phyloP scores from a whole-genome alignment of 768 basidiomycete genomes.

The Termitomyces sp. region DNA sequence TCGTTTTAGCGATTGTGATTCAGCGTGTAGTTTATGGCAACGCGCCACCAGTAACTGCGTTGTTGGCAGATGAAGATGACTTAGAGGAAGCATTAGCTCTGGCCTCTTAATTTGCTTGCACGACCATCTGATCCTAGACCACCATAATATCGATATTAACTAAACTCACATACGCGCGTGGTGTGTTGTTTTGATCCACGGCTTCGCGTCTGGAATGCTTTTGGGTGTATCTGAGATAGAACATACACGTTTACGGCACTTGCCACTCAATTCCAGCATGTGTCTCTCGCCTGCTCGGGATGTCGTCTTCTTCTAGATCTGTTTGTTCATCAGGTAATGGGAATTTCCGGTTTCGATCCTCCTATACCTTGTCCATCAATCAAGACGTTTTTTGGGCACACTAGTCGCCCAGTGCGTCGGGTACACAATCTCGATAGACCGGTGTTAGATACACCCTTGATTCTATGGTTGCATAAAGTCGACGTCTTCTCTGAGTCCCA shows the following conservation, averaged over 20 bases:
- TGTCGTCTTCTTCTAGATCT: not conserved
- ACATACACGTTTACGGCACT: not conserved
- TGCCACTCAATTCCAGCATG: not conserved
- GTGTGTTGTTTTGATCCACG: not conserved
- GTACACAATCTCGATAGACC: not conserved
- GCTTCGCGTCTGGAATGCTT: not conserved
- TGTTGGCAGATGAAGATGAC: constrained; percentile 61
- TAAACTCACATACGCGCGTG: no score
- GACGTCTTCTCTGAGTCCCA: not conserved
- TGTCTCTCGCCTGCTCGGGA: not conserved
- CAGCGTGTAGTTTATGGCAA: constrained; percentile 78
- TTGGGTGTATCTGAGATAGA: not conserved
- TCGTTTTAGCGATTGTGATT: constrained; percentile 55
- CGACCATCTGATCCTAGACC: not conserved
- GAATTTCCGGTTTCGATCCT: not conserved
- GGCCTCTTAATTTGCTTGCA: constrained; percentile 18
- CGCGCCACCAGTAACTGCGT: constrained; percentile 49
- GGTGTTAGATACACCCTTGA: not conserved
- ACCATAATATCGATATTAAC: not conserved
- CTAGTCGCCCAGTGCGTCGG: not conserved
- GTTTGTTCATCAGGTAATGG: not conserved
- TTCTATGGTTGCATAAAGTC: not conserved
- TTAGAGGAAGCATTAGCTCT: constrained; percentile 73
- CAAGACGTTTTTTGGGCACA: not conserved
- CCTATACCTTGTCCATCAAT: not conserved